A percentile compares a stretch with the other conserved stretches of the same genome.
phyloP scores from a whole-genome alignment of 768 basidiomycete genomes.

The Trametes gibbosa region DNA sequence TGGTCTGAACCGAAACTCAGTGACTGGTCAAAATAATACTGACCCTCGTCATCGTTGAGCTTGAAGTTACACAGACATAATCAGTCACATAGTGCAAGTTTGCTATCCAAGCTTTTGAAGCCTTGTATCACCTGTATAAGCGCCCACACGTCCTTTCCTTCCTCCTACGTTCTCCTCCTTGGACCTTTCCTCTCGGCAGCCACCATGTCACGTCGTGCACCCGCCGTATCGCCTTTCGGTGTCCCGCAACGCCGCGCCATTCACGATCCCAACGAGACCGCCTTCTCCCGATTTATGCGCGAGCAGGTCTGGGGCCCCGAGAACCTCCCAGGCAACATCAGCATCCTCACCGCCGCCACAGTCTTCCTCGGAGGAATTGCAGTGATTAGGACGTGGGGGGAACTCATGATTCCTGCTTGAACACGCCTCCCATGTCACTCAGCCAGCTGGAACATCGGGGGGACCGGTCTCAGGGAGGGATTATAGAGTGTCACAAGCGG shows the following conservation, averaged over 20 bases:
- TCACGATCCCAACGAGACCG: constrained; percentile 59
- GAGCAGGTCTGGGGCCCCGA: constrained; percentile 71
- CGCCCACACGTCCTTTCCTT: too few relatives aligned
- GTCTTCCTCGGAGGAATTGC: constrained; percentile 72
- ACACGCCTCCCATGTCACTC: neutral
- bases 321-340: constrained; percentile 73
- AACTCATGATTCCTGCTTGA: constrained; percentile 68
- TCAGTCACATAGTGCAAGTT: too few relatives aligned
- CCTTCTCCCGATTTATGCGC: constrained; percentile 52
- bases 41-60: too few relatives aligned
- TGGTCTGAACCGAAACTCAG: too few relatives aligned
- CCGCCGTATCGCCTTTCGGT: constrained; percentile 54
- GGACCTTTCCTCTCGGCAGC: too few relatives aligned
- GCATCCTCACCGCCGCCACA: constrained; percentile 58
- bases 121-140: too few relatives aligned
- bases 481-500: neutral
- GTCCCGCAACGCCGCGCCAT: constrained; percentile 40
- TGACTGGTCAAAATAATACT: too few relatives aligned
- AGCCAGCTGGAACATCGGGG: neutral
- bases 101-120: too few relatives aligned
- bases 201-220: constrained; percentile 67
- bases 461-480: too few relatives aligned
- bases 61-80: too few relatives aligned
- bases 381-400: constrained; percentile 74
- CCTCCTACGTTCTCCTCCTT: too few relatives aligned